These are phyloP conservation scores for Chlamydomonas applanata DNA, from an alignment of 139 green algal genomes.

Conservation along the genomic window DNA sequence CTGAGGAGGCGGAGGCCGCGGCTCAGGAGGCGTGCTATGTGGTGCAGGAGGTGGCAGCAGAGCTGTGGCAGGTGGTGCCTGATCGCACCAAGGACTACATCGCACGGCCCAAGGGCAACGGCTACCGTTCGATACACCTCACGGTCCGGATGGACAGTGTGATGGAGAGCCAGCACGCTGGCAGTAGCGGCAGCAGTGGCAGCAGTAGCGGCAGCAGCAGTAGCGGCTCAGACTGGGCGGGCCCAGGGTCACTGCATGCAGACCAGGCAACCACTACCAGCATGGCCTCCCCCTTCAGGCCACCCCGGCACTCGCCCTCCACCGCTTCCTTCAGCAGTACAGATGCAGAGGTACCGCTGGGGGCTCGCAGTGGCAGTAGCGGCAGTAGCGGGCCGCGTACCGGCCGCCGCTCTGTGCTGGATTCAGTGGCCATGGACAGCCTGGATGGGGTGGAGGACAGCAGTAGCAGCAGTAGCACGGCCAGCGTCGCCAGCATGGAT, in stretches of 20 bases:
- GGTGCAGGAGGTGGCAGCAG: slow-evolving; percentile 57
- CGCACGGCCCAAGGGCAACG: slow-evolving; percentile 79
- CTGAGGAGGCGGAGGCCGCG: slow-evolving; percentile 30
- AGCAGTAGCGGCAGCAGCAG: neutral
- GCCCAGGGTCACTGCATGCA: too few species aligned
- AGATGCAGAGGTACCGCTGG: too few species aligned
- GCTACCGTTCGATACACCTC: slow-evolving; percentile 87
- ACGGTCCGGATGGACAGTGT: slow-evolving; percentile 54
- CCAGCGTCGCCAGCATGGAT: neutral
- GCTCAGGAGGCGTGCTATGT: slow-evolving; percentile 74
- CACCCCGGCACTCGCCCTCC: too few species aligned
- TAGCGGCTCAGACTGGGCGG: too few species aligned
- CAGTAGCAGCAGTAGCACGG: neutral
- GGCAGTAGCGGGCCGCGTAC: too few species aligned
- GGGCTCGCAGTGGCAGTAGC: too few species aligned
- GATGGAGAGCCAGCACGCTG: neutral
- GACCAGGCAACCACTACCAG: too few species aligned
- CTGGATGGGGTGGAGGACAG: too few species aligned
- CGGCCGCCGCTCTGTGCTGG: too few species aligned
- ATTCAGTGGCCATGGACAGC: too few species aligned
- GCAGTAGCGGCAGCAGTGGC: neutral
- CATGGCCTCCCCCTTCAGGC: too few species aligned
- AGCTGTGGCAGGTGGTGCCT: slow-evolving; percentile 66
- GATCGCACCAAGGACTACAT: slow-evolving; percentile 91
- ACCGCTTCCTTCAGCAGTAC: too few species aligned